phyloP scores from a whole-genome alignment of 306 rosid genomes.

The Dryas alaskensis region DNA sequence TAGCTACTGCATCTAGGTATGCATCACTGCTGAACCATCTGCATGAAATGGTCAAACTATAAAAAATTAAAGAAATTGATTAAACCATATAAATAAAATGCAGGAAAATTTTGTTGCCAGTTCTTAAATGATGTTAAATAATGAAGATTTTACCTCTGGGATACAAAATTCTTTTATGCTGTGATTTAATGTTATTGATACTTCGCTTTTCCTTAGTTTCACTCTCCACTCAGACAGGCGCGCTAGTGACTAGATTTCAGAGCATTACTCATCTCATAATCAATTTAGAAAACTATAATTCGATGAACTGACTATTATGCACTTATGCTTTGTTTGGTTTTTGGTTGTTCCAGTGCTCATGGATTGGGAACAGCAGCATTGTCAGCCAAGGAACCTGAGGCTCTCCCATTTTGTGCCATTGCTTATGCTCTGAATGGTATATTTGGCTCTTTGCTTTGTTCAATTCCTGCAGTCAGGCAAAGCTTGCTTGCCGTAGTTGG shows the following conservation, averaged over 20 bases:
- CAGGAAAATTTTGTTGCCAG: neutral
- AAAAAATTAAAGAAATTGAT: neutral
- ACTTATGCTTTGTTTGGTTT: conserved; percentile 8
- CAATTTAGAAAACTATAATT: neutral
- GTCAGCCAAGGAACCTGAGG: conserved; percentile 96
- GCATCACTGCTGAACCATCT: neutral
- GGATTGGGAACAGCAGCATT: conserved; percentile 97
- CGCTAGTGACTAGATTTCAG: neutral
- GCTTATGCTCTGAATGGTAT: conserved; percentile 90
- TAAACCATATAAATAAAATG: neutral
- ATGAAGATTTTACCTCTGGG: neutral
- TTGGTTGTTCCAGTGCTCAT: conserved; percentile 62
- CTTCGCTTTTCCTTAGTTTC: no score
- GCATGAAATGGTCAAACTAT: neutral
- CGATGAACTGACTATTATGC: neutral
- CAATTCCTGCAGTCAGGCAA: conserved; percentile 70
- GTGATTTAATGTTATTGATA: neutral
- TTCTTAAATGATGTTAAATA: neutral
- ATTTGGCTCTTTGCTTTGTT: conserved; percentile 84
- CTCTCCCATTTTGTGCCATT: conserved; percentile 95
- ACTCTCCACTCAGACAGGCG: neutral
- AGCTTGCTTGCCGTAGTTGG: conserved; percentile 77
- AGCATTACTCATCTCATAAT: neutral
- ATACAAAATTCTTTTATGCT: neutral
- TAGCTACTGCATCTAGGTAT: conserved; percentile 98